These are phyloP conservation scores for Chrysoporthe puriensis DNA, from an alignment of 2,329 filamentous ascomycete genomes.

Conservation along the genomic window DNA sequence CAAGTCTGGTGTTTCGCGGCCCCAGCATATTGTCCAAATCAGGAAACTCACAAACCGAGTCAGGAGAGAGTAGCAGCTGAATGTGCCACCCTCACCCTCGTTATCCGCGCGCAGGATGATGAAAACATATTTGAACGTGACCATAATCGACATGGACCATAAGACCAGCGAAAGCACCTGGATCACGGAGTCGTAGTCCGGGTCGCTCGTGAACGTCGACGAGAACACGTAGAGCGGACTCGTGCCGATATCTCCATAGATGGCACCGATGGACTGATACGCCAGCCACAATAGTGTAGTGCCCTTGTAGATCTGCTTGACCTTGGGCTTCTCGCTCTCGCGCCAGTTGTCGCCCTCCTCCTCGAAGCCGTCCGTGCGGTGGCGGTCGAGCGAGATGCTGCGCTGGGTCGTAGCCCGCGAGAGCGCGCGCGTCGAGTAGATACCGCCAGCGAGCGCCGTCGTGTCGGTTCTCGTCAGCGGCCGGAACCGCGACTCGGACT, in stretches of 20 bases:
- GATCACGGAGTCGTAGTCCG: constrained; percentile 58
- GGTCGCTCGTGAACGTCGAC: constrained; percentile 62
- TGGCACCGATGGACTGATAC: constrained; percentile 68
- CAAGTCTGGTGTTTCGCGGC: too few relatives aligned
- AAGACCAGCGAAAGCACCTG: constrained; percentile 68
- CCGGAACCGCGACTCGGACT: constrained; percentile 25
- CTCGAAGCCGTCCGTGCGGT: constrained; percentile 21
- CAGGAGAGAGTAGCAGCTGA: constrained; percentile 66
- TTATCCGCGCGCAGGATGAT: constrained; percentile 68
- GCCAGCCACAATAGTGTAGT: constrained; percentile 45
- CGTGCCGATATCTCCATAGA: constrained; percentile 56
- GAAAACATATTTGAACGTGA: constrained; percentile 68
- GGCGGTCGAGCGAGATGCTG: constrained; percentile 24
- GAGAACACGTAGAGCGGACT: constrained; percentile 72
- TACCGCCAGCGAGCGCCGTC: constrained; percentile 29
- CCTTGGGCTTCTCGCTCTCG: constrained; percentile 26
- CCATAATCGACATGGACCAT: constrained; percentile 70
- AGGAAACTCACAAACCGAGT: constrained; percentile 50
- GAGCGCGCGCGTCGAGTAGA: constrained; percentile 30
- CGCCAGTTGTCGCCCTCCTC: constrained; percentile 32
- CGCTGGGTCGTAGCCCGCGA: constrained; percentile 24
- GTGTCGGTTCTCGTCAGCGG: constrained; percentile 25
- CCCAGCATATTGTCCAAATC: background rate
- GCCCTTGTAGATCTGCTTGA: constrained; percentile 32
- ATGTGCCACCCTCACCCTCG: constrained; percentile 71